Base-by-base conservation (phyloP, 352 stramenopile species). In the Thalassiosira pacifica region DNA sequence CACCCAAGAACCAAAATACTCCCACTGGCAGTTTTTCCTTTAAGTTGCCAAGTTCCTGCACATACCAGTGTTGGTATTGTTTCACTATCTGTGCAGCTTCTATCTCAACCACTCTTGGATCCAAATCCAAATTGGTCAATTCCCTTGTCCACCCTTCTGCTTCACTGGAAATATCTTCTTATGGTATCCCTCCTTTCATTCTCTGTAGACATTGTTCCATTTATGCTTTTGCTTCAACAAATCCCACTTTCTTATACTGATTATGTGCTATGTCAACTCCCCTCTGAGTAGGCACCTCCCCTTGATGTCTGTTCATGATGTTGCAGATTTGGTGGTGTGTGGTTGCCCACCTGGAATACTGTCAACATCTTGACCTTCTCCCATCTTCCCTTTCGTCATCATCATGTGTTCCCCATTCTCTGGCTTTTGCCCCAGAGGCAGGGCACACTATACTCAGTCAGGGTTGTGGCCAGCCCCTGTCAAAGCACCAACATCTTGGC, bases 71-170 rank as follows among this genome's bases (percentile, higher is more conserved):
- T 2, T 67, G 26, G 2, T 45, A 67, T 19, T 9, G 6, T 45
- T 67, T 67, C n/a, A 22, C 11, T 10, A 67, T 45, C n/a, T 67
- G 6, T 67, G 24, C 59, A 13, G 59, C 29, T 45, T 67, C 59
- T 45, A 67, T 67, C n/a, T n/a, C n/a, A n/a, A n/a, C n/a, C n/a
- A n/a, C n/a, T n/a, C n/a, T n/a, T n/a, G n/a, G n/a, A n/a, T 67
- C 59, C 10, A 67, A 45, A 32, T 29, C 19, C 5, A 24, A 34
- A 32, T 34, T 32, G 2, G 6, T 19, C 9, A 29, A 6, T 6
- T 63, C n/a, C 9, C 5, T 24, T 5, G 53, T 63, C 53, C 53
- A 63, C 32, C 32, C n/a, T 10, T 63, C 22, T 32, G 53, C 53
- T 29, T 24, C 5, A 8, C 53, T 29, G 19, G 5, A 18, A 9